Conservation (phyloP, 768 basidiomycete species). For the Ramaria sp. region DNA sequence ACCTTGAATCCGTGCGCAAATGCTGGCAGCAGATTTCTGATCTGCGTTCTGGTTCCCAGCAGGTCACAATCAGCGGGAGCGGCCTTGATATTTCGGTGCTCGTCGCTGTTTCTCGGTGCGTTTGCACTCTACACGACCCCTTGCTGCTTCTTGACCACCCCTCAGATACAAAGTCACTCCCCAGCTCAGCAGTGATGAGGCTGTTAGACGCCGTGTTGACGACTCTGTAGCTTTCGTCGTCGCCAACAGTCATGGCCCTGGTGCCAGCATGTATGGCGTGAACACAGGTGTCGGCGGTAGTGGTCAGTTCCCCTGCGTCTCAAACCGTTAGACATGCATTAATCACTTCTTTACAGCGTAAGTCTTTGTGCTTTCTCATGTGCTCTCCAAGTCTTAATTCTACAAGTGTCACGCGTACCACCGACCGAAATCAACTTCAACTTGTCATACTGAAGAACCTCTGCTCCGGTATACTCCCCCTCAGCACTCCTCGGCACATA, state of each 20-base stretch:
- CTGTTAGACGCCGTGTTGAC: too few species aligned
- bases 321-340: background rate
- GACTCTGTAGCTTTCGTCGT: too few species aligned
- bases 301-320: background rate
- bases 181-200: too few species aligned
- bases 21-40: too few species aligned
- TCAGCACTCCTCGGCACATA: background rate
- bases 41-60: too few species aligned
- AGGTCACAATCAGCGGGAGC: too few species aligned
- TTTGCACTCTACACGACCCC: too few species aligned
- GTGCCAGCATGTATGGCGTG: conserved; percentile 9
- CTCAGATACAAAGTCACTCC: too few species aligned
- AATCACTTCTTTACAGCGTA: background rate
- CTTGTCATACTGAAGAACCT: background rate
- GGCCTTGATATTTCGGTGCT: too few species aligned
- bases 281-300: conserved; percentile 8
- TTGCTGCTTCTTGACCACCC: too few species aligned
- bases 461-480: background rate
- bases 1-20: background rate
- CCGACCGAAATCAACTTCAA: conserved; percentile 4
- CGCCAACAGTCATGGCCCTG: background rate
- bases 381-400: background rate
- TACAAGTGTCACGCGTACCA: background rate
- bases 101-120: too few species aligned
- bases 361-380: background rate